A percentile compares a stretch with the other conserved stretches of the same genome.
Evolutionary conservation across 192 early-diverging fungal genomes (phyloP).

Genomic region (Coemansia sp.): DNA sequence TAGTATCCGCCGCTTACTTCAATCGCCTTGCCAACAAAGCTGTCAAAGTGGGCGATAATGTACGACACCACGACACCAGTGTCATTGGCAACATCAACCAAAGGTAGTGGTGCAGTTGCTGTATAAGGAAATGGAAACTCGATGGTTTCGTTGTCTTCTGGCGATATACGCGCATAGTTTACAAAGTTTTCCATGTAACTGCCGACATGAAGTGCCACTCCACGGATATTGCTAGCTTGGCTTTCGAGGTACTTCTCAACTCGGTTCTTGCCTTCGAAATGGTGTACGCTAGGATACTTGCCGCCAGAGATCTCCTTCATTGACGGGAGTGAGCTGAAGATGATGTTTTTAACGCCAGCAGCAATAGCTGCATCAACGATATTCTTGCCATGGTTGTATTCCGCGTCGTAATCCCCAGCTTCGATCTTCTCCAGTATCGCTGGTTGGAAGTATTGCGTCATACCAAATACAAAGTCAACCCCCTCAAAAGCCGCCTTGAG

Average conservation of each 20-base stretch:
- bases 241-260: slow-evolving; percentile 13
- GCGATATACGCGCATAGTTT: slow-evolving; percentile 8
- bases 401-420: slow-evolving; percentile 4
- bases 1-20: slow-evolving; percentile 28
- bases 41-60: slow-evolving; percentile 11
- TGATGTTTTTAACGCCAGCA: slow-evolving; percentile 7
- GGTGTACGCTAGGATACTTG: slow-evolving; percentile 16
- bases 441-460: slow-evolving; percentile 26
- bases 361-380: slow-evolving; percentile 24
- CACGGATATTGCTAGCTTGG: not conserved
- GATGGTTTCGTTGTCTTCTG: slow-evolving; percentile 14
- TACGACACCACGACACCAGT: slow-evolving; percentile 14
- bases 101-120: not conserved
- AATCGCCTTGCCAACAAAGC: slow-evolving; percentile 6
- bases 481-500: slow-evolving; percentile 23
- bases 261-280: slow-evolving; percentile 30
- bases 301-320: slow-evolving; percentile 19
- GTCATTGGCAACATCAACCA: slow-evolving; percentile 15
- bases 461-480: slow-evolving; percentile 25
- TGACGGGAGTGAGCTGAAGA: slow-evolving; percentile 26
- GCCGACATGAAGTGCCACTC: not conserved
- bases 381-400: slow-evolving; percentile 14
- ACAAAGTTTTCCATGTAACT: slow-evolving; percentile 18
- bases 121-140: slow-evolving; percentile 9
- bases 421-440: not conserved